These are phyloP conservation scores for Albugo candida DNA, from an alignment of 352 stramenopile species.

Conservation along the genomic window DNA sequence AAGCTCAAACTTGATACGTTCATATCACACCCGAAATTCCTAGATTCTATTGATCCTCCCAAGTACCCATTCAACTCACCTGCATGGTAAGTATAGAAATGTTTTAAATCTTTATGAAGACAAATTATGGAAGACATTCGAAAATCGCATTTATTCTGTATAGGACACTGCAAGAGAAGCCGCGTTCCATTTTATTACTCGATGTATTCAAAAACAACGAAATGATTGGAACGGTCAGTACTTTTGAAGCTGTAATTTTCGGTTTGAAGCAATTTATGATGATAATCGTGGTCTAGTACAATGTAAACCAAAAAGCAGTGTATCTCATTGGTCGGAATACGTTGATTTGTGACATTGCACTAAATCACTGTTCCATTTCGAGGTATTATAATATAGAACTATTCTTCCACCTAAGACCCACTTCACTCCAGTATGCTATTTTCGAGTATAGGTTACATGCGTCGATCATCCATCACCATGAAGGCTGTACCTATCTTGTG, in stretches of 20 bases:
- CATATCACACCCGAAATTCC: constrained; percentile 29
- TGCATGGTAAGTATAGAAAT: constrained; percentile 19
- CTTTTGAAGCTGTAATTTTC: neutral
- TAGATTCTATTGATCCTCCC: constrained; percentile 40
- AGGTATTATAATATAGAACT: constrained; percentile 5
- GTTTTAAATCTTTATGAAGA: neutral
- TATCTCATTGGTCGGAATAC: constrained; percentile 64
- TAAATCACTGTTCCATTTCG: constrained; percentile 72
- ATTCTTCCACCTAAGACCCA: no score
- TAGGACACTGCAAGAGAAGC: constrained; percentile 30
- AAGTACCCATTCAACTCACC: constrained; percentile 45
- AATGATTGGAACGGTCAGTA: constrained; percentile 37
- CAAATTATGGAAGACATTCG: no score
- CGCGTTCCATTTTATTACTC: constrained; percentile 33
- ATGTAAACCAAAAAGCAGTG: constrained; percentile 50
- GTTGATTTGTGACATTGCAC: constrained; percentile 53
- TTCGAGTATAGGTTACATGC: constrained; percentile 32
- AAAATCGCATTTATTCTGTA: neutral
- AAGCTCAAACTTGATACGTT: constrained; percentile 41
- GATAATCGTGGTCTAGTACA: constrained; percentile 18
- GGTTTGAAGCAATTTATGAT: neutral
- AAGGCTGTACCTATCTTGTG: constrained; percentile 51
- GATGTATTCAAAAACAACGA: constrained; percentile 74
- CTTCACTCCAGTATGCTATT: neutral
- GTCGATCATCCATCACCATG: constrained; percentile 47